These are phyloP conservation scores for Trichosporon faecale DNA, from an alignment of 1,284 basidiomycete genomes.

Conservation along the genomic window DNA sequence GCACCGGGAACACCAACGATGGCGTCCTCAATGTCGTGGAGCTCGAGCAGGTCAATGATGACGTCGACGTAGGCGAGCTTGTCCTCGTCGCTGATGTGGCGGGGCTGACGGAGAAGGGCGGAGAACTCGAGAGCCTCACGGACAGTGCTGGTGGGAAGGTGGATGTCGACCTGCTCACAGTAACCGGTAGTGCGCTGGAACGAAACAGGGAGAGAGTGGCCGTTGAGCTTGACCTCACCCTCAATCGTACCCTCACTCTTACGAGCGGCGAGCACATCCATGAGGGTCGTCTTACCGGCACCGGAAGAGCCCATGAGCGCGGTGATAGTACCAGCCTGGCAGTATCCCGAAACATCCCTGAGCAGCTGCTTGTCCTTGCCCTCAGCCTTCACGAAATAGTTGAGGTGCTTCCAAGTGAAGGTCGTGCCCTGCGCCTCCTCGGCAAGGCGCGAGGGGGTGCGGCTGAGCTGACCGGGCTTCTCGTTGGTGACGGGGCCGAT, in stretches of 20 bases:
- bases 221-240: conserved; percentile 55
- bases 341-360: conserved; percentile 55
- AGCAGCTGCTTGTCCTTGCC: conserved; percentile 51
- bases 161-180: conserved; percentile 49
- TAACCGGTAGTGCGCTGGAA: conserved; percentile 57
- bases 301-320: conserved; percentile 54
- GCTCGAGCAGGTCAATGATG: conserved; percentile 57
- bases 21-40: conserved; percentile 56
- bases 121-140: conserved; percentile 79
- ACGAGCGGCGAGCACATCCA: conserved; percentile 54
- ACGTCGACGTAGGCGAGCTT: conserved; percentile 58
- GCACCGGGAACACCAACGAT: conserved; percentile 54
- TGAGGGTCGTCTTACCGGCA: conserved; percentile 53
- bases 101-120: conserved; percentile 73
- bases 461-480: not conserved
- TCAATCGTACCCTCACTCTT: conserved; percentile 46
- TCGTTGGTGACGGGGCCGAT: not conserved
- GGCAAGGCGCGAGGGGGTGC: not conserved
- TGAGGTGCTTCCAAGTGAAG: conserved; percentile 55
- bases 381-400: conserved; percentile 53
- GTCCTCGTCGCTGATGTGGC: conserved; percentile 59
- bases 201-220: conserved; percentile 52
- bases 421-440: conserved; percentile 14
- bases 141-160: conserved; percentile 55
- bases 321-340: conserved; percentile 56